Conservation (phyloP, 495 filamentous ascomycete species). For the Aspergillus haitiensis region DNA sequence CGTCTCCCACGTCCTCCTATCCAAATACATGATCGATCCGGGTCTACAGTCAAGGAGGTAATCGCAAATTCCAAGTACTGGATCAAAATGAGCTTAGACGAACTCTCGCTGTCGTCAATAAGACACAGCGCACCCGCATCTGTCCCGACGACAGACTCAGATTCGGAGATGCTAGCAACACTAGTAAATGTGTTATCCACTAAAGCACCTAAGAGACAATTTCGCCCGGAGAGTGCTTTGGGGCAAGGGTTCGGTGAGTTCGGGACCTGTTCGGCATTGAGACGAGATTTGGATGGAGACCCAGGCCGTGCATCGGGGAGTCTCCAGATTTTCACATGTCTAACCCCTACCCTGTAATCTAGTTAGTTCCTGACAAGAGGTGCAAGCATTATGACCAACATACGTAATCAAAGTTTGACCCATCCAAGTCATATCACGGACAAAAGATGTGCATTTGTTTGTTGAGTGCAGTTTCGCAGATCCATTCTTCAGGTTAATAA, state of each 20-base stretch:
- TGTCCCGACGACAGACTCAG: constrained; percentile 49
- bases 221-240: constrained; percentile 59
- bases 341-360: constrained; percentile 65
- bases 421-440: constrained; percentile 87
- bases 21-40: constrained; percentile 50
- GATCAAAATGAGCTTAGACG: constrained; percentile 57
- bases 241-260: constrained; percentile 48
- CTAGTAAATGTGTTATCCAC: constrained; percentile 82
- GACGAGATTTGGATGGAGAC: constrained; percentile 51
- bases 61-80: constrained; percentile 41
- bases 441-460: constrained; percentile 85
- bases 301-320: constrained; percentile 60
- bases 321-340: constrained; percentile 93
- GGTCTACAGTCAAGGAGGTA: constrained; percentile 57
- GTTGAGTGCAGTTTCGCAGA: constrained; percentile 83
- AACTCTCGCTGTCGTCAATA: constrained; percentile 72
- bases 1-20: constrained; percentile 53
- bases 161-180: constrained; percentile 69
- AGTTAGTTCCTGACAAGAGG: constrained; percentile 5
- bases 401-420: constrained; percentile 68
- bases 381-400: constrained; percentile 23
- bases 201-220: constrained; percentile 57
- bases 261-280: constrained; percentile 39
- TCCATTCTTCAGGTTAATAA: constrained; percentile 78
- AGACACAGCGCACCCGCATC: constrained; percentile 51